Conservation (phyloP, 345 rosid species). For the Arabis hirsuta region DNA sequence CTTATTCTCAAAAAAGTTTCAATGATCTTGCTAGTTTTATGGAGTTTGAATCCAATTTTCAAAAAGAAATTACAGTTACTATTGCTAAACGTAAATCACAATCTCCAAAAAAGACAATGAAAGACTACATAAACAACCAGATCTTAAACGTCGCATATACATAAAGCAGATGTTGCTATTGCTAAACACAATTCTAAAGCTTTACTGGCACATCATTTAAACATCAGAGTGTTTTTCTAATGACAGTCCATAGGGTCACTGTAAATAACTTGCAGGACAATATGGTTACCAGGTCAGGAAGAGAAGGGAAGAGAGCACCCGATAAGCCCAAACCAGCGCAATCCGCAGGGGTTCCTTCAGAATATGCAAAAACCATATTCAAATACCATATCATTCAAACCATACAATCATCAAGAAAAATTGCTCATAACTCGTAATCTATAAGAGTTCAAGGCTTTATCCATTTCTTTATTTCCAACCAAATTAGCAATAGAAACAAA, state of each 20-base stretch:
- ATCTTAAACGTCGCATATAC: not conserved
- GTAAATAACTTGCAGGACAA: not conserved
- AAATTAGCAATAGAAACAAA: conserved; percentile 34
- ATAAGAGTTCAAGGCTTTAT: not conserved
- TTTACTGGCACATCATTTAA: not conserved
- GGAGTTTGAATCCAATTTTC: not conserved
- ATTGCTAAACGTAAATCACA: conserved; percentile 28
- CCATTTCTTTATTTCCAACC: not conserved
- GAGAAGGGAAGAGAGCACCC: conserved; percentile 63
- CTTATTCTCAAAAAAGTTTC: not conserved
- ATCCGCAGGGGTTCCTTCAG: conserved; percentile 93
- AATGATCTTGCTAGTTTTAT: not conserved
- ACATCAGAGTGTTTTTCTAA: not conserved
- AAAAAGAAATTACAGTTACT: not conserved
- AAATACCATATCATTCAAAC: conserved; percentile 3
- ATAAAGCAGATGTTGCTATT: not conserved
- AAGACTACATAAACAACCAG: not conserved
- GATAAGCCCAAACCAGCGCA: conserved; percentile 83
- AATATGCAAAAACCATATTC: conserved; percentile 7
- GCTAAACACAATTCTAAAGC: not conserved
- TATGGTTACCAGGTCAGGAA: conserved; percentile 79
- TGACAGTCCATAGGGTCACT: not conserved
- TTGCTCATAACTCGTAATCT: not conserved
- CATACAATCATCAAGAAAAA: not conserved
- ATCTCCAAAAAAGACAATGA: conserved; percentile 8